A percentile compares a stretch with the other conserved stretches of the same genome.
These are phyloP conservation scores for Podospora pseudoanserina DNA, from an alignment of 495 filamentous ascomycete genomes.

Conservation along the genomic window DNA sequence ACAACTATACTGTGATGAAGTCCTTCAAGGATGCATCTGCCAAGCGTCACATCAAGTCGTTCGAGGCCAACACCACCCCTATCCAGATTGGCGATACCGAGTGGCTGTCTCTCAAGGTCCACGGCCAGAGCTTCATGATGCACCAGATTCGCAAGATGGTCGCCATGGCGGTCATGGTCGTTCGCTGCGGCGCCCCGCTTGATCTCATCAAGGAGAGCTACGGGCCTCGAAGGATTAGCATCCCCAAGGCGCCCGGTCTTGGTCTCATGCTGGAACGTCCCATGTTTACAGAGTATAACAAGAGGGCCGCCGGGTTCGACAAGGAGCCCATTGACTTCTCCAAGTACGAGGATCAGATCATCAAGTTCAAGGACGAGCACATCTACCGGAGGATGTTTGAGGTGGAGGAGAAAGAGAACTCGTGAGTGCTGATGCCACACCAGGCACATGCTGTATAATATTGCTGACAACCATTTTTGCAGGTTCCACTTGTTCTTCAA, in stretches of 20 bases:
- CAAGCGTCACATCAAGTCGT: constrained; percentile 85
- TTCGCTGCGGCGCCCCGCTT: constrained; percentile 71
- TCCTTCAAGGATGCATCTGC: constrained; percentile 70
- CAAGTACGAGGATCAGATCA: constrained; percentile 70
- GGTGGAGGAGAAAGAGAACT: constrained; percentile 74
- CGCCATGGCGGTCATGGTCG: constrained; percentile 78
- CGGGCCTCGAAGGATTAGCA: constrained; percentile 62
- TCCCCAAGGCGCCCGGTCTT: constrained; percentile 88
- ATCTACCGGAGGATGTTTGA: constrained; percentile 91
- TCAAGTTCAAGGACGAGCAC: constrained; percentile 85
- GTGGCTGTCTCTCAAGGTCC: constrained; percentile 92
- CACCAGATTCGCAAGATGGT: constrained; percentile 99
- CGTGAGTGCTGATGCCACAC: constrained; percentile 49
- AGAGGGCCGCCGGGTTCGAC: constrained; percentile 48
- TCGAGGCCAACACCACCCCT: constrained; percentile 65
- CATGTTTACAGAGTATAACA: constrained; percentile 84
- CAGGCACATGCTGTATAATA: neutral
- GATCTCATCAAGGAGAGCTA: constrained; percentile 67
- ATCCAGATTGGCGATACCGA: constrained; percentile 85
- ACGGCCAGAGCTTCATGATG: constrained; percentile 99
- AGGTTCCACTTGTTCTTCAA: constrained; percentile 81
- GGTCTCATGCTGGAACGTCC: constrained; percentile 86
- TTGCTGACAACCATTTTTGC: constrained; percentile 14
- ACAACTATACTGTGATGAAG: constrained; percentile 96
- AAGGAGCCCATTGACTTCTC: constrained; percentile 70